Evolutionary conservation across 306 rosid genomes (phyloP), one percentile per base, ranked within the genome.

Genomic region (Dryas alaskensis): DNA sequence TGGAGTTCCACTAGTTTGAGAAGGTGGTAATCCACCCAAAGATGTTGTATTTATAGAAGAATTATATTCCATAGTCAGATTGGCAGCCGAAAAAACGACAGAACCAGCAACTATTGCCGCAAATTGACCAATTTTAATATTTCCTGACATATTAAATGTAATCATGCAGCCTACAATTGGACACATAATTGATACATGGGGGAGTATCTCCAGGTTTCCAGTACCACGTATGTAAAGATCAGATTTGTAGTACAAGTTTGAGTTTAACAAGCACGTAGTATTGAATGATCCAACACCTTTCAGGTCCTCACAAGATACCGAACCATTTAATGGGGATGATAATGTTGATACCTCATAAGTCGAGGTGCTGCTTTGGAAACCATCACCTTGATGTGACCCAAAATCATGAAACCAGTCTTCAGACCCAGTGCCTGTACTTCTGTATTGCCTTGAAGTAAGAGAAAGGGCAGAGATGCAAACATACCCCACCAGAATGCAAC

Each of bases 1-100:
- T 39, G 98, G 98, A 55, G 98, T 91, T 69, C 98, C 98, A 78
- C 98, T 94, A 61, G 98, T 91, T 89, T 91, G 98, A 68, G 98
- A 81, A 80, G 98, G 98, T 2, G 98, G 97, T 64, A 81, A 16
- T 67, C 98, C 98, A 76, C 98, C 98, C 81, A 88, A 86, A 49
- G 96, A 81, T 61, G 98, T 88, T 31, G 98, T 79, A 79, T 91
- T 86, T 79, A 94, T 73, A 47, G 82, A 88, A 44, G 98, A 91
- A 73, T 67, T 76, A 71, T 76, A 70, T 12, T 76, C 97, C 88
- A 94, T 83, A 11, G 88, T 89, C 80, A 94, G 75, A 83, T 94
- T 92, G 69, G 92, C 84, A 22, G 95, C 89, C 31, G 83, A 86
- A 78, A 94, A 80, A 85, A 91, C 83, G 73, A 94, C 88, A 75